These are phyloP conservation scores for Dendryphion nanum DNA, from an alignment of 2,329 filamentous ascomycete genomes.

Conservation along the genomic window DNA sequence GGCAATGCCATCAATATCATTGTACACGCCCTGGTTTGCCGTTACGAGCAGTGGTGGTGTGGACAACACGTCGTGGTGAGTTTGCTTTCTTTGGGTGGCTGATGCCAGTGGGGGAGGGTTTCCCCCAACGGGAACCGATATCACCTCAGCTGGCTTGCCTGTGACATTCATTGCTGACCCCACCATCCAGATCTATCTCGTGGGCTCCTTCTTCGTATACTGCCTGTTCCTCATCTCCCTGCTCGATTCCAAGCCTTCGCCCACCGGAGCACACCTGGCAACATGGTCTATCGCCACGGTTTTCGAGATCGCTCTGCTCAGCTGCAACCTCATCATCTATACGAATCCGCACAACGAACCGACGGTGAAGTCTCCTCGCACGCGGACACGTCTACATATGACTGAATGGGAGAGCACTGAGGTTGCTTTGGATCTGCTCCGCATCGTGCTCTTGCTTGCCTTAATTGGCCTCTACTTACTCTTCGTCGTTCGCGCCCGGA, in stretches of 20 bases:
- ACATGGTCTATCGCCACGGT: slow-evolving; percentile 74
- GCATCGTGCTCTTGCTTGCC: slow-evolving; percentile 64
- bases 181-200: slow-evolving; percentile 82
- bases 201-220: slow-evolving; percentile 84
- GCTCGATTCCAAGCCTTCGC: slow-evolving; percentile 77
- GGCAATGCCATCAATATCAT: slow-evolving; percentile 73
- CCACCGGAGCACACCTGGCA: slow-evolving; percentile 74
- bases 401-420: slow-evolving; percentile 65
- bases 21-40: slow-evolving; percentile 66
- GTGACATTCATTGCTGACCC: no score
- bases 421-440: slow-evolving; percentile 64
- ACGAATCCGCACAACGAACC: slow-evolving; percentile 65
- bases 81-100: no score
- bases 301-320: slow-evolving; percentile 71
- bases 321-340: slow-evolving; percentile 66
- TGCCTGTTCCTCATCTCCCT: slow-evolving; percentile 82
- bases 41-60: slow-evolving; percentile 75
- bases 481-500: slow-evolving; percentile 44
- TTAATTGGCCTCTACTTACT: slow-evolving; percentile 60
- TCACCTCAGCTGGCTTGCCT: no score
- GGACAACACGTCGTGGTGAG: slow-evolving; percentile 74
- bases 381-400: slow-evolving; percentile 36
- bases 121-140: no score
- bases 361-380: slow-evolving; percentile 37
- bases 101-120: no score